A percentile compares a stretch with the other conserved stretches of the same genome.
phyloP scores from a whole-genome alignment of 2,329 filamentous ascomycete genomes.

The Conoideocrella luteorostrata region DNA sequence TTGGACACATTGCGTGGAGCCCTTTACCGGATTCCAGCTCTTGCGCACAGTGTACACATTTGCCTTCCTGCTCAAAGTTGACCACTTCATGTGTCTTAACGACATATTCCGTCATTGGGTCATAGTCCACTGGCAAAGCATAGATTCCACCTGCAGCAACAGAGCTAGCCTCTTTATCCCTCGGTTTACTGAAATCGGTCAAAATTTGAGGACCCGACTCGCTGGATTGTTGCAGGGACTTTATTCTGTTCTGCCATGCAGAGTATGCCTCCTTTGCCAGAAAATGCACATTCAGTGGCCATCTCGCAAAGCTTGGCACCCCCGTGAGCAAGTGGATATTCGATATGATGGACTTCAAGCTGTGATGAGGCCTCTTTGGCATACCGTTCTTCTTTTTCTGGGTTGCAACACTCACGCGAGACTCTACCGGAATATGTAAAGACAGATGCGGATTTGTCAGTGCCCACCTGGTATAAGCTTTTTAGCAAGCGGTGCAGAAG shows the following conservation, averaged over 20 bases:
- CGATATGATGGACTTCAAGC: conserved; percentile 62
- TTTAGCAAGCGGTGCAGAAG: conserved; percentile 4
- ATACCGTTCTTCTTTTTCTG: conserved; percentile 46
- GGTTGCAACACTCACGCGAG: conserved; percentile 50
- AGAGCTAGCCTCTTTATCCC: conserved; percentile 5
- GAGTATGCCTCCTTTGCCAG: conserved; percentile 64
- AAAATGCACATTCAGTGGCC: conserved; percentile 79
- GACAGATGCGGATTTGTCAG: conserved; percentile 81
- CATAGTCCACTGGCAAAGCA: conserved; percentile 49
- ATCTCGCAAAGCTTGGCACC: conserved; percentile 71
- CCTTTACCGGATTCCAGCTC: conserved; percentile 40
- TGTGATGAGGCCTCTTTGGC: conserved; percentile 51
- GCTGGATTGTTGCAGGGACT: conserved; percentile 40
- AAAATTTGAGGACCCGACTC: conserved; percentile 44
- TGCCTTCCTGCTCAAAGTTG: conserved; percentile 48
- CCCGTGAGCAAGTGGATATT: conserved; percentile 77
- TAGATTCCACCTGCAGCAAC: conserved; percentile 40
- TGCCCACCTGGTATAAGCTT: conserved; percentile 63
- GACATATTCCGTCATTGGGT: conserved; percentile 45
- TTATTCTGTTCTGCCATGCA: conserved; percentile 59
- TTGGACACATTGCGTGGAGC: conserved; percentile 51
- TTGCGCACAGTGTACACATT: conserved; percentile 47
- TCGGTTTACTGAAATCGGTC: conserved; percentile 44
- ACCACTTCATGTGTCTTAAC: conserved; percentile 49
- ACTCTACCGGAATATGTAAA: conserved; percentile 63